Evolutionary conservation across 2,329 filamentous ascomycete species (phyloP).

Genomic region (Ploettnerulaceae sp.): DNA sequence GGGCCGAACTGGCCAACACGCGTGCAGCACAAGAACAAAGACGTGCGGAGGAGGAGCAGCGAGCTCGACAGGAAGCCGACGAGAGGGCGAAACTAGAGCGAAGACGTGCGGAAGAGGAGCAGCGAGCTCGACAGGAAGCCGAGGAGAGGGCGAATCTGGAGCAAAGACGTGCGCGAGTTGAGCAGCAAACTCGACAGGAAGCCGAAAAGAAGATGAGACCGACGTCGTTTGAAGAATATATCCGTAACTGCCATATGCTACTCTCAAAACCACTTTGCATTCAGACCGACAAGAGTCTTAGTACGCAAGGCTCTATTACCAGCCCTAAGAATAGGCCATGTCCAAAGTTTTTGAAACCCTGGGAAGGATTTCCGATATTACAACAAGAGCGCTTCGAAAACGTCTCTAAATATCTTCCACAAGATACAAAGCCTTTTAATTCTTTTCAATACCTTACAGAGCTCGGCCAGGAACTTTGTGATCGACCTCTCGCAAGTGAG

Average conservation of each 20-base stretch:
- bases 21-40: too few relatives aligned
- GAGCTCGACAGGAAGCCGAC: too few relatives aligned
- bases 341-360: slow-evolving; percentile 23
- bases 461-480: slow-evolving; percentile 20
- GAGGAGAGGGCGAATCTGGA: slow-evolving; percentile 10
- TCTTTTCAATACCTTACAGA: slow-evolving; percentile 26
- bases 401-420: slow-evolving; percentile 18
- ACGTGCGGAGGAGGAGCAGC: too few relatives aligned
- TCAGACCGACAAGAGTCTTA: slow-evolving; percentile 26
- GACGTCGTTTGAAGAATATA: slow-evolving; percentile 23
- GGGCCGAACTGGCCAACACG: too few relatives aligned
- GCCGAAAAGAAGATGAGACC: slow-evolving; percentile 20
- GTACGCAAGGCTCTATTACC: slow-evolving; percentile 24
- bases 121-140: slow-evolving; percentile 7
- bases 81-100: too few relatives aligned
- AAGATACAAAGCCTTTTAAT: slow-evolving; percentile 19
- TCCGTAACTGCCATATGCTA: slow-evolving; percentile 20
- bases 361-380: slow-evolving; percentile 19
- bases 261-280: slow-evolving; percentile 24
- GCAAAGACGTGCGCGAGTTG: slow-evolving; percentile 15
- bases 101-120: too few relatives aligned
- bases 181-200: slow-evolving; percentile 15
- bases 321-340: slow-evolving; percentile 23
- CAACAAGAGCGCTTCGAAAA: slow-evolving; percentile 21
- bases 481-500: slow-evolving; percentile 29